Percentiles rank a stretch among this genome's conserved stretches.
Conservation (phyloP, 2,329 filamentous ascomycete species). For the Aureobasidium subglaciale region DNA sequence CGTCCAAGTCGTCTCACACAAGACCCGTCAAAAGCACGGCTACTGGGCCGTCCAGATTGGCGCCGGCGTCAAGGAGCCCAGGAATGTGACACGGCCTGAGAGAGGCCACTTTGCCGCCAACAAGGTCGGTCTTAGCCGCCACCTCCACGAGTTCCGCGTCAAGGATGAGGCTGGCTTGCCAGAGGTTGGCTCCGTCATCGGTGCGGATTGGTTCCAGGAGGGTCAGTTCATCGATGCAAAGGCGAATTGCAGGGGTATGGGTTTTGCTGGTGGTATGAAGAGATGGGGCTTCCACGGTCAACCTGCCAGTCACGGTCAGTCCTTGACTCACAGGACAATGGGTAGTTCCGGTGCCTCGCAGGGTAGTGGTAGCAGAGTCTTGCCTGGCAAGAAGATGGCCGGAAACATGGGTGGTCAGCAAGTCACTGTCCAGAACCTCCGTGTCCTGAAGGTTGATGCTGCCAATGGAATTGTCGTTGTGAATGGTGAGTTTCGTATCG, state of each 20-base stretch:
- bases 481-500: conserved; percentile 51
- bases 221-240: conserved; percentile 87
- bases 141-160: conserved; percentile 83
- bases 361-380: conserved; percentile 83
- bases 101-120: conserved; percentile 82
- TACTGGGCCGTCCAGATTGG: conserved; percentile 95
- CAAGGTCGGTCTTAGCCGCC: conserved; percentile 73
- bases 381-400: conserved; percentile 96
- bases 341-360: conserved; percentile 86
- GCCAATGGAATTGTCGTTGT: conserved; percentile 84
- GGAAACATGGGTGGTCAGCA: conserved; percentile 88
- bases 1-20: conserved; percentile 81
- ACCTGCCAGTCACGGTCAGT: conserved; percentile 89
- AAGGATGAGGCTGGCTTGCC: conserved; percentile 65
- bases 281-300: conserved; percentile 84
- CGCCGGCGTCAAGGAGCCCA: conserved; percentile 62
- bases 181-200: conserved; percentile 65
- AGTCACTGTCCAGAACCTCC: conserved; percentile 85
- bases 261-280: conserved; percentile 98
- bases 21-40: conserved; percentile 71
- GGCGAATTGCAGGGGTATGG: conserved; percentile 75
- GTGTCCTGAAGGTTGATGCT: conserved; percentile 79
- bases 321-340: conserved; percentile 84
- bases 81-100: conserved; percentile 73
- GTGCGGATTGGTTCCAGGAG: conserved; percentile 82